Evolutionary conservation across 371 early-diverging fungal species (phyloP).

Genomic region (Lichtheimia hyalospora): DNA sequence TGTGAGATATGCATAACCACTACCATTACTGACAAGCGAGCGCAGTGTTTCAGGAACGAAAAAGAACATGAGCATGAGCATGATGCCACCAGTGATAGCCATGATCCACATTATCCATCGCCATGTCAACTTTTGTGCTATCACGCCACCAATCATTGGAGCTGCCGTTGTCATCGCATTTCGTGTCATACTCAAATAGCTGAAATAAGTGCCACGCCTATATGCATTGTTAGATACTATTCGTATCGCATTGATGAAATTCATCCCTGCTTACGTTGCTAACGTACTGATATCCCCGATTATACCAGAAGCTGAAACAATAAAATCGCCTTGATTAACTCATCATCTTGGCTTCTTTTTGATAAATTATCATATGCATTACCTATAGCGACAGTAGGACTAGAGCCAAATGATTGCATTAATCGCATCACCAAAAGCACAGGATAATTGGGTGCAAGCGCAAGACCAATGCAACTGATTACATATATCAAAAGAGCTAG

Average conservation of each 20-base stretch:
- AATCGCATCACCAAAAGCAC: slow-evolving; percentile 54
- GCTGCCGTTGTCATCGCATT: slow-evolving; percentile 33
- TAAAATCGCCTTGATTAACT: too few species aligned
- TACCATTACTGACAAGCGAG: slow-evolving; percentile 31
- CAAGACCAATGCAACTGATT: slow-evolving; percentile 53
- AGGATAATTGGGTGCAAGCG: slow-evolving; percentile 42
- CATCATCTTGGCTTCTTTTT: neutral
- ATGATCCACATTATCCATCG: slow-evolving; percentile 53
- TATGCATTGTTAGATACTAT: neutral
- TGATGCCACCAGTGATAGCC: slow-evolving; percentile 40
- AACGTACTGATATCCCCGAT: slow-evolving; percentile 51
- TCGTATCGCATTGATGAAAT: neutral
- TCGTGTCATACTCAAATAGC: slow-evolving; percentile 14
- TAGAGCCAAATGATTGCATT: slow-evolving; percentile 57
- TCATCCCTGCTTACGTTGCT: slow-evolving; percentile 30
- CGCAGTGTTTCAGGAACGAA: slow-evolving; percentile 63
- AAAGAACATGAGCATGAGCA: slow-evolving; percentile 41
- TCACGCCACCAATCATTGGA: slow-evolving; percentile 32
- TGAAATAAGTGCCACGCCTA: neutral
- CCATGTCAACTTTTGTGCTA: slow-evolving; percentile 7
- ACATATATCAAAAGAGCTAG: slow-evolving; percentile 52
- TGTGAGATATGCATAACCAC: slow-evolving; percentile 22
- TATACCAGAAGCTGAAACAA: slow-evolving; percentile 14
- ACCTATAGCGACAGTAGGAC: slow-evolving; percentile 58
- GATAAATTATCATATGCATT: neutral